Base-by-base conservation (phyloP, 805 yeast genomes). In the Teunomyces lycoperdinae region DNA sequence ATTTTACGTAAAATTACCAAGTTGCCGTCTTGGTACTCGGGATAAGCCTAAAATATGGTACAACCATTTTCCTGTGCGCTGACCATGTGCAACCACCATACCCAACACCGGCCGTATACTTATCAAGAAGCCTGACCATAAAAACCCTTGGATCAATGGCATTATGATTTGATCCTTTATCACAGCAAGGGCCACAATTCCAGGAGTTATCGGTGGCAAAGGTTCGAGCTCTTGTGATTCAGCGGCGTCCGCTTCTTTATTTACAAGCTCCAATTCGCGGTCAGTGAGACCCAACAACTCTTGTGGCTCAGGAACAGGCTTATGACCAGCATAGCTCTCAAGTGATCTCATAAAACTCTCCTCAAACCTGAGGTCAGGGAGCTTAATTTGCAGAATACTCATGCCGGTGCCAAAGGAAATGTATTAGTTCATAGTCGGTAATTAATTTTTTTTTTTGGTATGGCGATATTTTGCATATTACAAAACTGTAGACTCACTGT, bases 331-430 rank as follows among this genome's bases (percentile, higher is more conserved):
- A 47, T 71, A 69, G 9, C 50, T 48, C 32, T 58, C 49, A 28
- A 73, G 60, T 24, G 59, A 61, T 44, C 57, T 62, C 52, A 71
- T 61, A 60, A 85, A 85, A 2, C 86, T 69, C 47, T 82, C 77
- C 56, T 84, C 88, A 56, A 84, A 85, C 40, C 92, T 70, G 20
- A 85, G 64, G 55, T 86, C 92, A 0, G 91, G 91, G 2, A 76
- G 53, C 10, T 32, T 38, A 16, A 44, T 33, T 3, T 16, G 35
- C 38, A 14, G 31, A 11, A 38, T 28, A 44, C 53, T 44, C 43
- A 38, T 45, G 29, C 13, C 20, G 24, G 6, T 31, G 11, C 14
- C 14, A 14, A 11, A 20, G 46, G 24, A 20, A 20, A 20, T 20
- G 24, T 20, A 20, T 38, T 20, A 14, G 30, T 24, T 8, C 24